Evolutionary conservation across 2,329 filamentous ascomycete genomes (phyloP), one percentile per base, ranked within the genome.

Genomic region (Colletotrichum sp.): DNA sequence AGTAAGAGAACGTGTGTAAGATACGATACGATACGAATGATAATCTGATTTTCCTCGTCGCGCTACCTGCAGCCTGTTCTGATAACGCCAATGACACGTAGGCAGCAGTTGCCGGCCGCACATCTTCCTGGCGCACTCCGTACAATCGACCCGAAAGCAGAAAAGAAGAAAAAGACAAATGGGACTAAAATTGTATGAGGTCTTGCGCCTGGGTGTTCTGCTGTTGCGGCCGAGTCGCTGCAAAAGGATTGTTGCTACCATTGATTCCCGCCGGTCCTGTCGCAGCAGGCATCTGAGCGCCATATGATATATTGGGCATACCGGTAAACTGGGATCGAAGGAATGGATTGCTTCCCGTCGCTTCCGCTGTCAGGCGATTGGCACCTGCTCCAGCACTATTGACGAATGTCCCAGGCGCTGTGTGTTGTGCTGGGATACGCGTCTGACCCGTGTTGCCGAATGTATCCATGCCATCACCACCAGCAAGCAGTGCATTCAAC

Each of bases 381-480:
- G 95, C 86, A n/a, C 95, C 95, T 48, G 94, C 89, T 65, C 97
- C 97, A 8, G 97, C 96, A 75, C 95, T 98, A 86, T 99, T 99
- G 86, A 99, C 94, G 83, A 98, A 99, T 0, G 95, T 97, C 30
- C 96, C 97, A 0, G 97, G 97, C 2, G 97, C 96, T 0, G 97
- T 99, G 84, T 99, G 97, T 83, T 99, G 97, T 3, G 97, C 93
- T 2, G 97, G 97, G 78, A 99, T 98, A 84, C 97, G 96, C 62
- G 98, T 89, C 78, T 98, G 95, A 79, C 97, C 97, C n/a, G 95
- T 95, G 83, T 99, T 99, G 78, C 97, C 97, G 83, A 97, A 99
- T 0, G 97, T 99, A 82, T 99, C 97, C 88, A 97, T 94, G 28
- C 97, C 97, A 73, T 99, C 97, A 78, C 97, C 96, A 28, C 90